Evolutionary conservation across 1,284 basidiomycete genomes (phyloP).

Genomic region (Neotropicomus parvogracilis): DNA sequence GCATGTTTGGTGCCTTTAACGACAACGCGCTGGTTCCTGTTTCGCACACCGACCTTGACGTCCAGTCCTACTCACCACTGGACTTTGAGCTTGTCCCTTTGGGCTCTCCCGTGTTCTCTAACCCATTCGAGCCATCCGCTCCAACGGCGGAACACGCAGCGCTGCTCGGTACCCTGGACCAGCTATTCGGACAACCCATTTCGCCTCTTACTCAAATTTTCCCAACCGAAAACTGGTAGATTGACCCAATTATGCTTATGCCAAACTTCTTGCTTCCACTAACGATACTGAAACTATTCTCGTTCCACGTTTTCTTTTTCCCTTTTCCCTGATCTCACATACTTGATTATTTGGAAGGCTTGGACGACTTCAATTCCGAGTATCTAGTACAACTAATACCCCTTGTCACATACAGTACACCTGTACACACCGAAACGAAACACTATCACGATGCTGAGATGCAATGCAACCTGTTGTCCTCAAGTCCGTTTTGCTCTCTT

Average conservation of each 20-base stretch:
- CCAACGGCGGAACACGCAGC: conserved; percentile 5
- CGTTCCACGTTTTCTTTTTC: background rate
- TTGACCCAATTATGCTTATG: background rate
- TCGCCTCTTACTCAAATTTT: conserved; percentile 22
- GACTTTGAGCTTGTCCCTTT: conserved; percentile 10
- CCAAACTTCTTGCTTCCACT: background rate
- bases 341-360: conserved; percentile 4
- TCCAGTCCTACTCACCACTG: conserved; percentile 7
- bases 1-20: conserved; percentile 22
- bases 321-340: background rate
- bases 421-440: conserved; percentile 5
- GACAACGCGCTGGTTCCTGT: background rate
- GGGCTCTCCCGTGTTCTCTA: conserved; percentile 30
- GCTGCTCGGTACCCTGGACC: conserved; percentile 26
- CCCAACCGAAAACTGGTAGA: conserved; percentile 18
- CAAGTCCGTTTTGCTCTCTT: conserved; percentile 47
- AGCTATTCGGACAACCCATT: conserved; percentile 30
- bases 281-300: background rate
- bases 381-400: conserved; percentile 21
- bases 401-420: background rate
- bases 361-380: conserved; percentile 5
- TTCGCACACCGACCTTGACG: conserved; percentile 11
- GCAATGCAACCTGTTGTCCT: background rate
- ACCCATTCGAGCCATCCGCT: conserved; percentile 28
- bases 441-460: conserved; percentile 2